Base-by-base conservation (phyloP, 345 rosid species). In the Ceriops tagal region DNA sequence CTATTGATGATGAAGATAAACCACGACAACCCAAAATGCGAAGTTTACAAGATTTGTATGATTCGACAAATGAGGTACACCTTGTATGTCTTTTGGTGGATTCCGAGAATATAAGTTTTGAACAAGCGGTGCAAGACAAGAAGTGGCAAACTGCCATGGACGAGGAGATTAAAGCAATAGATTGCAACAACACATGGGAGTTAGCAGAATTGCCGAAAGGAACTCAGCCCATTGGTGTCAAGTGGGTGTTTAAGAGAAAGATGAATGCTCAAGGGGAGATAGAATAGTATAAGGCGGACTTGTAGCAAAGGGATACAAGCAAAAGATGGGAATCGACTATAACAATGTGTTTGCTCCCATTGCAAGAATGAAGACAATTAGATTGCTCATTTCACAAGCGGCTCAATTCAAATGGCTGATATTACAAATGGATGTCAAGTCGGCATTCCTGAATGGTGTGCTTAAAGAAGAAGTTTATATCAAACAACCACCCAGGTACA, bases 41-140 rank as follows among this genome's bases (percentile, higher is more conserved):
- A 24, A 24, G 26, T 24, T 24, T 24, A 24, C 0, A 24, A 24
- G 26, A 24, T 24, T 24, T 24, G 26, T 24, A 24, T 24, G 26
- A 24, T 24, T 24, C 26, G 1, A 24, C 26, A 24, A 24, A 24
- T 24, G 26, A 24, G 26, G 26, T 71, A 56, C 69, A 71, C 39
- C 62, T 71, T n/a, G 69, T 71, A 51, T 71, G 69, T 56, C 22
- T 53, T 51, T 64, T 71, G 58, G 69, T 9, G 18, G 53, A 64
- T 64, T 4, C 67, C 9, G 24, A 39, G 34, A 39, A 24, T 24
- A 64, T 51, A 13, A 49, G 16, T 4, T 51, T 28, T 52, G 47
- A 30, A 19, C 43, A 66, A 0, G 47, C 49, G 3, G n/a, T 66
- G 30, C 39, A 18, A 20, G 60, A 66, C 28, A 53, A 51, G 28